phyloP scores from a whole-genome alignment of 2,329 filamentous ascomycete genomes.

The Stagonosporopsis rhizophila region DNA sequence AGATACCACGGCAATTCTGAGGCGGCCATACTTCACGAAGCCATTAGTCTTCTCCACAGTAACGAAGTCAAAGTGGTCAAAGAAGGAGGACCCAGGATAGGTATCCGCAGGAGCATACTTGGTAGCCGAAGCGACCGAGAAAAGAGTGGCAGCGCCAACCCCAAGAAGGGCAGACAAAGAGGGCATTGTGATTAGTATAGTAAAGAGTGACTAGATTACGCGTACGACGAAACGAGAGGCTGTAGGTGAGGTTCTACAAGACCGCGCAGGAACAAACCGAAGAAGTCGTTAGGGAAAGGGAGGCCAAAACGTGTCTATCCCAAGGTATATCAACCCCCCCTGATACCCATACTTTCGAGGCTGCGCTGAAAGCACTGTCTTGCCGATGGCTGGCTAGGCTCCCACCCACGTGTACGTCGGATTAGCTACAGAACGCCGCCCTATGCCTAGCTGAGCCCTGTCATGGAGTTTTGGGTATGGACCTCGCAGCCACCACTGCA shows the following conservation, averaged over 20 bases:
- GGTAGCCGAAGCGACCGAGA: constrained; percentile 29
- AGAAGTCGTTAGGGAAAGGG: constrained; percentile 29
- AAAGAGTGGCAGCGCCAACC: constrained; percentile 32
- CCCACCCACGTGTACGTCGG: constrained; percentile 2
- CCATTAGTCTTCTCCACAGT: constrained; percentile 33
- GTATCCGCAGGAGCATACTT: constrained; percentile 27
- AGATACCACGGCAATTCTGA: constrained; percentile 1
- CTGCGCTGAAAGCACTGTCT: constrained; percentile 5
- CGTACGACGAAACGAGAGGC: constrained; percentile 30
- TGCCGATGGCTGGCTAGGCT: constrained; percentile 6
- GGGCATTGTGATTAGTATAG: constrained; percentile 33
- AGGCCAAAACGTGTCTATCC: background rate
- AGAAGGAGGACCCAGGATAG: constrained; percentile 30
- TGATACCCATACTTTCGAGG: constrained; percentile 2
- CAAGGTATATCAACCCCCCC: constrained; percentile 23
- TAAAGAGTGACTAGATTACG: constrained; percentile 32
- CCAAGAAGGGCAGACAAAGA: constrained; percentile 38
- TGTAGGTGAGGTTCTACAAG: constrained; percentile 33
- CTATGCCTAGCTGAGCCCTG: constrained; percentile 1
- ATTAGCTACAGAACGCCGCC: background rate
- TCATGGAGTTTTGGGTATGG: constrained; percentile 2
- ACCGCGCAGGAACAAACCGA: constrained; percentile 30
- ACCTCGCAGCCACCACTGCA: constrained; percentile 22
- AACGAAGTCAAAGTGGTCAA: constrained; percentile 40
- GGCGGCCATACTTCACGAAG: constrained; percentile 32